Percentiles rank a stretch among this genome's conserved stretches.
phyloP scores from a whole-genome alignment of 352 stramenopile species.

The Pythium phragmitis region DNA sequence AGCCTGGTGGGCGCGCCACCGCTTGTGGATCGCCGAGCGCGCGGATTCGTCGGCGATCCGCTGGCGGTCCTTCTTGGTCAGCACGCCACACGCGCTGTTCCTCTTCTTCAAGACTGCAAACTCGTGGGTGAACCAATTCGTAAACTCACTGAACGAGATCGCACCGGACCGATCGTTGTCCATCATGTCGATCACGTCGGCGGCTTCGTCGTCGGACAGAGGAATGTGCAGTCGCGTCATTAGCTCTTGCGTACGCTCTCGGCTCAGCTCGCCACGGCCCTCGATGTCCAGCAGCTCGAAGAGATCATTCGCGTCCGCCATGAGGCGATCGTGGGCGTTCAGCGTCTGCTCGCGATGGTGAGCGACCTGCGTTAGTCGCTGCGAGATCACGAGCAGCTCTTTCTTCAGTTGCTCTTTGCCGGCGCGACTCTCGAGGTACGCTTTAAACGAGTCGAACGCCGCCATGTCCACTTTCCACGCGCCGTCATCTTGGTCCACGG shows the following conservation, averaged over 20 bases:
- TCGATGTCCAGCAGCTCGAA: slow-evolving; percentile 72
- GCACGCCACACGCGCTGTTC: slow-evolving; percentile 50
- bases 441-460: slow-evolving; percentile 56
- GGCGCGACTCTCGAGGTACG: slow-evolving; percentile 44
- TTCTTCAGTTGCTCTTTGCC: slow-evolving; percentile 52
- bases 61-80: slow-evolving; percentile 53
- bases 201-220: slow-evolving; percentile 43
- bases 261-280: slow-evolving; percentile 46
- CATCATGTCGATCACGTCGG: slow-evolving; percentile 82
- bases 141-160: slow-evolving; percentile 71
- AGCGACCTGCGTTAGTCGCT: slow-evolving; percentile 37
- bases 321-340: slow-evolving; percentile 36
- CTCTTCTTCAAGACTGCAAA: slow-evolving; percentile 48
- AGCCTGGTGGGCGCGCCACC: slow-evolving; percentile 41
- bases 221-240: slow-evolving; percentile 62
- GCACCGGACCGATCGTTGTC: slow-evolving; percentile 64
- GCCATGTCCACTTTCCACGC: slow-evolving; percentile 52
- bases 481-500: neutral
- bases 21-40: slow-evolving; percentile 43
- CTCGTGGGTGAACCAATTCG: slow-evolving; percentile 65
- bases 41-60: slow-evolving; percentile 67
- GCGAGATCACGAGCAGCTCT: slow-evolving; percentile 45
- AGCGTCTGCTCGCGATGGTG: slow-evolving; percentile 41
- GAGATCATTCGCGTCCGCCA: slow-evolving; percentile 58
- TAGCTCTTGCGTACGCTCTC: slow-evolving; percentile 44